phyloP scores from a whole-genome alignment of 2,329 filamentous ascomycete genomes.

The Epichloe festucae region DNA sequence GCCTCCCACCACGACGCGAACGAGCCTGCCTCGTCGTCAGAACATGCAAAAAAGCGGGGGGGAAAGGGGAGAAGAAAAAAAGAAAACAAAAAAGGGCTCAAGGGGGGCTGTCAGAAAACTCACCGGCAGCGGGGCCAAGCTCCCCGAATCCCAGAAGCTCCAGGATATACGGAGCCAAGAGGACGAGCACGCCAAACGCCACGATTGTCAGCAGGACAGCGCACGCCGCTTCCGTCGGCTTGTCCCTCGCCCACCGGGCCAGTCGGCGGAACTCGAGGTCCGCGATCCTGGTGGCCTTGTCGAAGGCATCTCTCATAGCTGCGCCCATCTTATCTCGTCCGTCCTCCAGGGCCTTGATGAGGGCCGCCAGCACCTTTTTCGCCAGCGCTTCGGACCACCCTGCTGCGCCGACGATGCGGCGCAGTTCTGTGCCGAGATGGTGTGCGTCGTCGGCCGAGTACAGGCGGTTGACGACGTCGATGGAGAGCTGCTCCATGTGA shows the following conservation, averaged over 20 bases:
- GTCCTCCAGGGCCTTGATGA: neutral
- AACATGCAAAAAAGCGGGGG: no score
- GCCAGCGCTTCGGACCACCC: neutral
- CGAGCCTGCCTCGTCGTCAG: neutral
- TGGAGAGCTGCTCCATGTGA: neutral
- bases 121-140: neutral
- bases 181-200: neutral
- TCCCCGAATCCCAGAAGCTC: neutral
- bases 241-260: neutral
- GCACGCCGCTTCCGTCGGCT: neutral
- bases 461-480: neutral
- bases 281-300: neutral
- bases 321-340: neutral
- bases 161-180: neutral
- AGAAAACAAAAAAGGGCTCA: no score
- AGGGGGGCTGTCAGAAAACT: neutral
- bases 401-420: neutral
- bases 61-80: no score
- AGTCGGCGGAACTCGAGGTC: neutral
- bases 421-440: neutral
- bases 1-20: slow-evolving; percentile 6
- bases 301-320: neutral
- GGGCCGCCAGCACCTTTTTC: neutral
- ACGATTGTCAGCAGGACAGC: neutral
- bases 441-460: neutral